phyloP scores from a whole-genome alignment of 2,329 filamentous ascomycete genomes.

The Alternaria brassicae region DNA sequence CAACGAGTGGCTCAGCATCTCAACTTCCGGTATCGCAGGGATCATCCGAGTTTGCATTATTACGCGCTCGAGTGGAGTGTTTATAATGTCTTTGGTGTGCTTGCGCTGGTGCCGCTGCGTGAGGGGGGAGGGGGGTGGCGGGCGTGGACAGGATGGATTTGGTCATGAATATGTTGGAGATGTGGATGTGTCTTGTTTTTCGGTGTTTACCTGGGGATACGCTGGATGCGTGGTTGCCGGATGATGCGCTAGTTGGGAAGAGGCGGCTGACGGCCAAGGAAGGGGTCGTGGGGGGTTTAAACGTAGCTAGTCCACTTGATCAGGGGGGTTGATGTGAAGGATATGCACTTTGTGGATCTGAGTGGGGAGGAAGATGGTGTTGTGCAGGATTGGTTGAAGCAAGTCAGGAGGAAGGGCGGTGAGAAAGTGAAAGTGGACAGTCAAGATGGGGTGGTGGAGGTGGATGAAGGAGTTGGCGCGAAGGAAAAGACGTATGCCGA shows the following conservation, averaged over 20 bases:
- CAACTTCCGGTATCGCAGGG: constrained; percentile 46
- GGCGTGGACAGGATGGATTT: constrained; percentile 39
- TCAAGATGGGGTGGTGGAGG: background rate
- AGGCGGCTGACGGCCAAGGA: constrained; percentile 18
- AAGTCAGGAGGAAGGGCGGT: background rate
- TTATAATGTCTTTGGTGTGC: constrained; percentile 38
- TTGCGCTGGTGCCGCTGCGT: constrained; percentile 27
- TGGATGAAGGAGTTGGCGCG: background rate
- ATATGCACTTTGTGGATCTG: constrained; percentile 34
- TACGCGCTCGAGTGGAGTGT: constrained; percentile 39
- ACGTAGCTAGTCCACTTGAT: constrained; percentile 44
- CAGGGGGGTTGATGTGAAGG: constrained; percentile 29
- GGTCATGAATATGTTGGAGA: constrained; percentile 45
- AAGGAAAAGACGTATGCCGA: constrained; percentile 2
- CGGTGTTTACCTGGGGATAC: constrained; percentile 28
- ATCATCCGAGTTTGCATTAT: constrained; percentile 46
- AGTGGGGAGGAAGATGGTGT: constrained; percentile 31
- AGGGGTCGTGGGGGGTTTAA: constrained; percentile 35
- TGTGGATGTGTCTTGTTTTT: constrained; percentile 48
- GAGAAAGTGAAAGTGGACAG: background rate
- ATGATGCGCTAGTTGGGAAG: background rate
- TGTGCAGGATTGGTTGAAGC: constrained; percentile 29
- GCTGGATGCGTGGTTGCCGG: constrained; percentile 35
- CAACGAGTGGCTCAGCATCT: constrained; percentile 39
- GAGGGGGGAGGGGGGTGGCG: constrained; percentile 19